Base-by-base conservation (phyloP, 305 asterid genomes). In the Fraxinus nigra region DNA sequence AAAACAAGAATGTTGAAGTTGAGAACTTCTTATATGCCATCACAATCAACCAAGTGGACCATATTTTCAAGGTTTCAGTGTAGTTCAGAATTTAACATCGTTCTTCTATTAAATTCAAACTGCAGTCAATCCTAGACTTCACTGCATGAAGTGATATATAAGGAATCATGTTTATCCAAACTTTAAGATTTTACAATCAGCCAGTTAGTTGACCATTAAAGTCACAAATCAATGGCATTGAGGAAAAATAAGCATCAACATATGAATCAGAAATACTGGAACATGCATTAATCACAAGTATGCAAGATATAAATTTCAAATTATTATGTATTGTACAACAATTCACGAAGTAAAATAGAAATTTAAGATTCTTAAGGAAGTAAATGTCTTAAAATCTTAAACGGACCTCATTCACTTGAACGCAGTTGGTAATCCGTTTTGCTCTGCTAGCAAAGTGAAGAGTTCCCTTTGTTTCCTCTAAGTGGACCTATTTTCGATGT, bases 371-470 rank as follows among this genome's bases (percentile, higher is more conserved):
- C 72, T 24, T 24, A 63, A 63, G n/a, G 72, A 24, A 32, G 10
- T 32, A 35, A n/a, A 74, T 22, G 8, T 51, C 70, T 72, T 79
- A 2, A 69, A 73, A n/a, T 24, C 72, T 76, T 75, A 75, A 34
- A 72, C 90, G 48, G 28, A 94, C 99, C 99, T 96, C 99, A 88
- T 96, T 94, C 89, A 96, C 98, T 94, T 94, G 99, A 85, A 94
- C 98, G 73, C 98, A 94, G 84, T 96, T 96, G 81, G 98, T 94
- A 81, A 96, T 96, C 86, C 94, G 89, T 90, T 96, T 96, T 74
- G 98, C 98, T 89, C 99, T 87, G 91, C 98, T 96, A 48, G 99
- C 99, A 87, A 96, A 96, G 78, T 90, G 98, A 84, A 96, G 99
- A 67, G 98, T 96, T 86, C 99, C 99, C 87, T 89, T 96, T 70